Conservation (phyloP, 371 early-diverging fungal genomes). For the Haplosporangium sp. region DNA sequence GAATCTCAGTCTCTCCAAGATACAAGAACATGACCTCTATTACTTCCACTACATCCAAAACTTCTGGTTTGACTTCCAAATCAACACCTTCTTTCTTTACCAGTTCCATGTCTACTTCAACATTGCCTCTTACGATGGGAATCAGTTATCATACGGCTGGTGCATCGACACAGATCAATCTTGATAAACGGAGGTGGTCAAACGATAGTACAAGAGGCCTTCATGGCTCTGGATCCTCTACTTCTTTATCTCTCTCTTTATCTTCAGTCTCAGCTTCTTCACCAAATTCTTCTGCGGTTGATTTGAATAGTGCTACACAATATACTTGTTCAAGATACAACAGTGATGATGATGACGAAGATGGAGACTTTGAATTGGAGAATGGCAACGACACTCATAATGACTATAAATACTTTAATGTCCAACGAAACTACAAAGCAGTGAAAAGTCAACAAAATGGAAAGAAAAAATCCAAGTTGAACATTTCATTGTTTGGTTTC, state of each 20-base stretch:
- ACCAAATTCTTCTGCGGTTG: background rate
- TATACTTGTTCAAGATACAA: background rate
- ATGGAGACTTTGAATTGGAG: conserved; percentile 2
- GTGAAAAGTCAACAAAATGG: background rate
- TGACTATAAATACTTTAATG: background rate
- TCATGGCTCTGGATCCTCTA: conserved; percentile 1
- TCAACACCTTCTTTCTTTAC: background rate
- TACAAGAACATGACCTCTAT: conserved; percentile 11
- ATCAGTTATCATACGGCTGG: background rate
- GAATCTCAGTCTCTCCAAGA: background rate
- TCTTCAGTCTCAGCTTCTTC: background rate
- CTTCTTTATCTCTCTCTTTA: background rate
- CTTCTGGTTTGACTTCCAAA: background rate
- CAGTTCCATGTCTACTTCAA: background rate
- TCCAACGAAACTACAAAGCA: background rate
- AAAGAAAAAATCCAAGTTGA: background rate
- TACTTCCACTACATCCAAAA: background rate
- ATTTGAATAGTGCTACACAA: background rate
- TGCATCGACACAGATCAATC: background rate
- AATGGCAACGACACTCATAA: background rate
- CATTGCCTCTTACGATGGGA: background rate
- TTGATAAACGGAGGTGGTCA: conserved; percentile 36
- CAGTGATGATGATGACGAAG: conserved; percentile 10
- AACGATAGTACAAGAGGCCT: conserved; percentile 29
- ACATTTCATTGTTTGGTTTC: background rate